Evolutionary conservation across 306 rosid genomes (phyloP).

Genomic region (Herpetospermum pedunculosum): DNA sequence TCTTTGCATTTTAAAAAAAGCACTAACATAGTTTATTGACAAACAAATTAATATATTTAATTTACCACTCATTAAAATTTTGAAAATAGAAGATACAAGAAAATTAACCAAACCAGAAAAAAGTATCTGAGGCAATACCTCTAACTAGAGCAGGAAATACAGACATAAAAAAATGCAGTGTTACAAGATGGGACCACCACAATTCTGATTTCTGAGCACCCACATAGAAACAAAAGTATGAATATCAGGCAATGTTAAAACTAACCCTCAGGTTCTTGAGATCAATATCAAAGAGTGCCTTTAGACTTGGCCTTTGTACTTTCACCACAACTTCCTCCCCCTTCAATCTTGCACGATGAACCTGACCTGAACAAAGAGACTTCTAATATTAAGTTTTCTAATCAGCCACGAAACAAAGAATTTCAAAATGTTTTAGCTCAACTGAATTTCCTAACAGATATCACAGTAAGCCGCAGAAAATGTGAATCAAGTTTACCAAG

Average conservation of each 20-base stretch:
- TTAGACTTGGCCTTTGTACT: slow-evolving; percentile 99
- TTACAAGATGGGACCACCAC: background rate
- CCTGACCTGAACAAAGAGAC: slow-evolving; percentile 71
- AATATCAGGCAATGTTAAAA: slow-evolving; percentile 19
- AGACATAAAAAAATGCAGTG: background rate
- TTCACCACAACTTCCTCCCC: slow-evolving; percentile 82
- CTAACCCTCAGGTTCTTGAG: slow-evolving; percentile 96
- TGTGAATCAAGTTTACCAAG: slow-evolving; percentile 52
- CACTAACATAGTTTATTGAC: too few species aligned
- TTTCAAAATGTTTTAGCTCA: background rate
- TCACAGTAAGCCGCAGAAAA: background rate
- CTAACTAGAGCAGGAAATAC: background rate
- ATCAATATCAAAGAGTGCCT: slow-evolving; percentile 91
- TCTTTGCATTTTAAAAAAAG: too few species aligned
- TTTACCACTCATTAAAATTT: too few species aligned
- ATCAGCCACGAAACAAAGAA: slow-evolving; percentile 1
- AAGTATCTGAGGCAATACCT: background rate
- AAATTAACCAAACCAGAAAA: background rate
- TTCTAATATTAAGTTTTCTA: background rate
- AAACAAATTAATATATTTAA: too few species aligned
- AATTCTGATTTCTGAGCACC: background rate
- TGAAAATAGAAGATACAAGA: background rate
- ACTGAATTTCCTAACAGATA: background rate
- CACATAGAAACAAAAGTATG: background rate
- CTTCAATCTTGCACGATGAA: slow-evolving; percentile 83